Base-by-base conservation (phyloP, 257 asterid genomes). In the Gentiana straminea region DNA sequence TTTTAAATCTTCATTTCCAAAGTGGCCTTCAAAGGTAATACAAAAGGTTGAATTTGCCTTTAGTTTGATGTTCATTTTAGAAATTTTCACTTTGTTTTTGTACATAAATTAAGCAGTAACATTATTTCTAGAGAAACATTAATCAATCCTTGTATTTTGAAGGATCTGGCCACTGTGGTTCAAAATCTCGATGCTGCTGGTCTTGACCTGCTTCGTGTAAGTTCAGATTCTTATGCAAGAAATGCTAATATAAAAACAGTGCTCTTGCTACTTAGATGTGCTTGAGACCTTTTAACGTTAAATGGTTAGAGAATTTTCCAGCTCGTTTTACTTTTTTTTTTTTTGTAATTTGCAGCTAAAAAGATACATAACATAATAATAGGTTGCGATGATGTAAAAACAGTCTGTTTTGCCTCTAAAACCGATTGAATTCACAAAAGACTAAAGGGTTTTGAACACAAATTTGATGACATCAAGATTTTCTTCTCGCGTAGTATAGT, bases 131-230 rank as follows among this genome's bases (percentile, higher is more conserved):
- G 9, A 33, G 70, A 15, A 10, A 43, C 15, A 6, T 53, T 49
- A 39, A 45, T 37, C n/a, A 33, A 35, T 48, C 48, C 58, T 43
- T 65, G 47, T 60, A 49, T 60, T 47, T 73, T 77, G 72, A 72
- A 90, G 97, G 91, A 84, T 65, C 83, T 90, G 64, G 78, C 85
- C 57, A 55, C 84, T 52, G 49, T 79, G 43, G 97, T 90, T 50
- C 94, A 94, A 56, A 79, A 62, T 77, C 86, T 90, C 58, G 89
- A 86, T 74, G 67, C 79, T 38, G 57, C 75, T 68, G 97, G 97
- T 58, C 80, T 82, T 61, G 95, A 90, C 73, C 95, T 90, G 71
- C 94, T 90, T 35, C 38, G 62, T 51, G 97, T 90, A 90, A 74
- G 97, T 80, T 69, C 43, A 58, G 41, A 12, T 52, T 66, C 62